Percentiles rank a stretch among this genome's conserved stretches.
phyloP scores from a whole-genome alignment of 352 stramenopile species.

The Phytophthora palmivora region DNA sequence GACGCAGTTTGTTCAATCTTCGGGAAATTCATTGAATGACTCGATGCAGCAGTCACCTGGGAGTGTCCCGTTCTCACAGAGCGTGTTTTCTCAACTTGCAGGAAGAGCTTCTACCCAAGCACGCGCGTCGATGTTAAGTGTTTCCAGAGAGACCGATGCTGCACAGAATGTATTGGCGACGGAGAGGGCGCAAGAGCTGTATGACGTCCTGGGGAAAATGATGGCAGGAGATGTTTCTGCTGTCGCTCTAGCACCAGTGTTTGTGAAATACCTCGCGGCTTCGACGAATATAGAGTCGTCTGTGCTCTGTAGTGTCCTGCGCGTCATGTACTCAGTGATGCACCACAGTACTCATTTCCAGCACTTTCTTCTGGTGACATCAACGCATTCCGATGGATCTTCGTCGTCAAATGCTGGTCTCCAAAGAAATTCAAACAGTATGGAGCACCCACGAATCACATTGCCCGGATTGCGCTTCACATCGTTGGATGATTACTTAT shows the following conservation, averaged over 20 bases:
- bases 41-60: slow-evolving; percentile 35
- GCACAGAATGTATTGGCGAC: slow-evolving; percentile 41
- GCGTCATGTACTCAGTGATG: slow-evolving; percentile 61
- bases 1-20: slow-evolving; percentile 33
- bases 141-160: slow-evolving; percentile 41
- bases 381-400: slow-evolving; percentile 23
- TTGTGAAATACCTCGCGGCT: slow-evolving; percentile 59
- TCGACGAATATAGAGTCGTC: slow-evolving; percentile 46
- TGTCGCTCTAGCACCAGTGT: slow-evolving; percentile 50
- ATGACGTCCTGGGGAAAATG: slow-evolving; percentile 65
- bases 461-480: slow-evolving; percentile 49
- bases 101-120: slow-evolving; percentile 45
- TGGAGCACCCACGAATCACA: slow-evolving; percentile 47
- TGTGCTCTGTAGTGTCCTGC: slow-evolving; percentile 55
- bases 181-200: slow-evolving; percentile 52
- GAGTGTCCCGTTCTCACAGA: slow-evolving; percentile 52
- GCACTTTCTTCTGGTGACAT: slow-evolving; percentile 52
- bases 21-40: slow-evolving; percentile 27
- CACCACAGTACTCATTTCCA: slow-evolving; percentile 58
- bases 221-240: slow-evolving; percentile 48
- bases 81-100: slow-evolving; percentile 63
- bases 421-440: slow-evolving; percentile 20
- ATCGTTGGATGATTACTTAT: slow-evolving; percentile 60
- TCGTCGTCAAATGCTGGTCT: slow-evolving; percentile 11
- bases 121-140: slow-evolving; percentile 46